A percentile compares a stretch with the other conserved stretches of the same genome.
phyloP scores from a whole-genome alignment of 441 rosid species.

The Manihot esculenta region DNA sequence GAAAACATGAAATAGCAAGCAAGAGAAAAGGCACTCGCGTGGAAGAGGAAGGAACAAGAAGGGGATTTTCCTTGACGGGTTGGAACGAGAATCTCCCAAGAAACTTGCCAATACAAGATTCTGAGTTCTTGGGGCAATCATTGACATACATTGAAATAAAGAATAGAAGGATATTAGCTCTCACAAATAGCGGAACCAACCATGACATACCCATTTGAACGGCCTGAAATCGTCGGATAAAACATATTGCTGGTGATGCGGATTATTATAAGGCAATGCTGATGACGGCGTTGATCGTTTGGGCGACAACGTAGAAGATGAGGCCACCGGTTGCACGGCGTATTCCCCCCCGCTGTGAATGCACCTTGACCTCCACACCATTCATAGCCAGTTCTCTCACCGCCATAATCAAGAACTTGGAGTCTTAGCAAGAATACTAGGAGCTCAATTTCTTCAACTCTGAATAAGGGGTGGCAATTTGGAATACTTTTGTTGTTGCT shows the following conservation, averaged over 20 bases:
- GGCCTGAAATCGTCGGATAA: conserved; percentile 38
- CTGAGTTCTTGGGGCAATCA: conserved; percentile 65
- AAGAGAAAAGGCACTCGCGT: conserved; percentile 44
- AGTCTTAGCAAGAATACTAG: background rate
- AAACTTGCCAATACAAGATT: conserved; percentile 43
- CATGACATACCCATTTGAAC: conserved; percentile 63
- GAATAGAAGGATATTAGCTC: conserved; percentile 52
- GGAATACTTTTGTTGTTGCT: background rate
- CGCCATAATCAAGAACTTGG: background rate
- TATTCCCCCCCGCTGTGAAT: conserved; percentile 5
- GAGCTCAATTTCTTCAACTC: background rate
- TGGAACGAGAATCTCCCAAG: conserved; percentile 88
- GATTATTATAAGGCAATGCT: background rate
- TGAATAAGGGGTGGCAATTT: background rate
- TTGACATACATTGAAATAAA: conserved; percentile 61
- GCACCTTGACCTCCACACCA: conserved; percentile 19
- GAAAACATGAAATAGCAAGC: background rate
- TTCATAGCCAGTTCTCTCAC: background rate
- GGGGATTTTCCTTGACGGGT: conserved; percentile 80
- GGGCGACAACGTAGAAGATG: conserved; percentile 8
- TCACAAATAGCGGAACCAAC: conserved; percentile 71
- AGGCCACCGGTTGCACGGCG: background rate
- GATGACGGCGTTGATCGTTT: conserved; percentile 7
- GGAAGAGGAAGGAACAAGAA: conserved; percentile 80
- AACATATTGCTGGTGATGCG: too few species aligned